Evolutionary conservation across 2,329 filamentous ascomycete species (phyloP).

Genomic region (Aspergillus bombycis): DNA sequence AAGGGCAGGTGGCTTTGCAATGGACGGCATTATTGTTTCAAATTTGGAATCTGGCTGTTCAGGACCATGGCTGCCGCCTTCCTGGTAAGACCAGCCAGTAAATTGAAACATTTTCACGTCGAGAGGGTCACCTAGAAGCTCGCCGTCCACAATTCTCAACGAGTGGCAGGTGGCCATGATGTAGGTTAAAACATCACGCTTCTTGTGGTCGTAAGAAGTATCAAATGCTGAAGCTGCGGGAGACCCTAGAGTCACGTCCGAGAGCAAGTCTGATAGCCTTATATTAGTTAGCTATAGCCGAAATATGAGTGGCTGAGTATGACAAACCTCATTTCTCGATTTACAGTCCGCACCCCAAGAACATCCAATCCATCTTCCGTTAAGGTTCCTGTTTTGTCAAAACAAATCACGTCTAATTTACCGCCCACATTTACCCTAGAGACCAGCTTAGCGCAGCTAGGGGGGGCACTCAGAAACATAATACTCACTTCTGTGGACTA

Average conservation of each 20-base stretch:
- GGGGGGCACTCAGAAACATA: background rate
- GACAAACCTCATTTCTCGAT: constrained; percentile 55
- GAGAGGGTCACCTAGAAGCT: constrained; percentile 88
- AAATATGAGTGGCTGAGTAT: background rate
- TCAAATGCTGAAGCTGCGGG: constrained; percentile 57
- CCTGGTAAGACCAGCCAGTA: constrained; percentile 88
- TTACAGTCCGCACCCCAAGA: constrained; percentile 80
- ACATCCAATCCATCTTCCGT: constrained; percentile 97
- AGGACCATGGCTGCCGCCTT: constrained; percentile 70
- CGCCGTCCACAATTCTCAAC: constrained; percentile 79
- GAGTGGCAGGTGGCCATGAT: constrained; percentile 99
- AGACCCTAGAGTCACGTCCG: constrained; percentile 58
- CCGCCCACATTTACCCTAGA: constrained; percentile 87
- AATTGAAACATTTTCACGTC: constrained; percentile 99
- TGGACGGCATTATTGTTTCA: constrained; percentile 73
- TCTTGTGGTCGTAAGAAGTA: constrained; percentile 61
- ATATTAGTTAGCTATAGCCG: background rate
- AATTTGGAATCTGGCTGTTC: constrained; percentile 73
- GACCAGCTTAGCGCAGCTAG: constrained; percentile 11
- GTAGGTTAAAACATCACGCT: constrained; percentile 74
- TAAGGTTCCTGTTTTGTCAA: constrained; percentile 97
- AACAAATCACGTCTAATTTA: constrained; percentile 94
- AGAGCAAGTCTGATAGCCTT: constrained; percentile 54
- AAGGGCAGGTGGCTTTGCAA: constrained; percentile 76
- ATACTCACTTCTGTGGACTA: constrained; percentile 72